Base-by-base conservation (phyloP, 2,329 filamentous ascomycete species). In the Emmonsia crescens region DNA sequence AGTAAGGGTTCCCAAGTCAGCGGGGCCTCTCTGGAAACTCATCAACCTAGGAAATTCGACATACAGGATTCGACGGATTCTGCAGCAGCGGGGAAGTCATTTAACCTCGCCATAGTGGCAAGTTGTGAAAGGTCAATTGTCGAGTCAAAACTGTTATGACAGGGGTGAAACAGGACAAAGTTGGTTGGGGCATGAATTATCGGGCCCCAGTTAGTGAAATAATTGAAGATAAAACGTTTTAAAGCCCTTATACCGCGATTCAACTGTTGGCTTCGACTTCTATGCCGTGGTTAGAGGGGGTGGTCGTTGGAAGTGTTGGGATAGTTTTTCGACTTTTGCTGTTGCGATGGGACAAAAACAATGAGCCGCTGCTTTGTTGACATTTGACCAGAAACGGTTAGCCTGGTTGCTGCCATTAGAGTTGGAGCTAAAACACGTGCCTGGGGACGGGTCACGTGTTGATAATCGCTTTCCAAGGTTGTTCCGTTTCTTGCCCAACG, bases 31-130 rank as follows among this genome's bases (percentile, higher is more conserved):
- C 16, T 38, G 31, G 19, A 29, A 52, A 14, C 19, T 46, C n/a
- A 27, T 36, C 14, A 19, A 10, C 14, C 9, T 19, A 27, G n/a
- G 29, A 33, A n/a, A 19, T 51, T 52, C 54, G 21, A 74, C 78
- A 71, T 70, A 81, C 79, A 70, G 46, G 75, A 73, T 63, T 80
- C 79, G 61, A 80, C 67, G n/a, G 77, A 77, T 68, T 80, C 79
- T 29, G 71, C 62, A 29, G 75, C 72, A 57, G 74, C 71, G 60
- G 77, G 71, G 56, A 74, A 70, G 62, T 81, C 79, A 67, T 81
- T 80, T 49, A 81, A 68, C 65, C 78, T 76, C 66, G 79, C 79
- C 79, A 81, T 81, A 59, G 60, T 68, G 59, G 36, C 61, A 55
- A 36, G 55, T 59, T 36, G 24, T n/a, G 31, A 57, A 62, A 60